Conservation (phyloP, 306 rosid genomes). For the Cicer bijugum region DNA sequence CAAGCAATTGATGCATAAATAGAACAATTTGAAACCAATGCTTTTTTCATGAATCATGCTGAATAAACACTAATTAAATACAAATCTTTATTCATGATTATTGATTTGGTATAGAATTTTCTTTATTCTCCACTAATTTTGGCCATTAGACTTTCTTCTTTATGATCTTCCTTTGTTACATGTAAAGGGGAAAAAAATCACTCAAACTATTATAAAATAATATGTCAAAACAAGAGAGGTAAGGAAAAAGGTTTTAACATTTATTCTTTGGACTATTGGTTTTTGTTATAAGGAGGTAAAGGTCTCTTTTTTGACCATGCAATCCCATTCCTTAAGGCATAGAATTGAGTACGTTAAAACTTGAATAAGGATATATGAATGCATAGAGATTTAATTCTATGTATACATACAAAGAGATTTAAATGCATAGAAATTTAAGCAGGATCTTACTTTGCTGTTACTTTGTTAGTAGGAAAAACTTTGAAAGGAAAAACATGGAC, state of each 20-base stretch:
- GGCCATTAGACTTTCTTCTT: not conserved
- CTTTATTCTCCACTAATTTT: not conserved
- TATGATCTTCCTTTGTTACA: not conserved
- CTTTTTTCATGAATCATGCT: not conserved
- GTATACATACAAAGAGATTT: too few relatives aligned
- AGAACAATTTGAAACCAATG: not conserved
- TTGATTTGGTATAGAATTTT: not conserved
- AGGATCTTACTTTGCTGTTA: constrained; percentile 1
- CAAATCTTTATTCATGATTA: not conserved
- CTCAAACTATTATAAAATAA: not conserved
- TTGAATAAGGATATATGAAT: too few relatives aligned
- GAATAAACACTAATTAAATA: not conserved
- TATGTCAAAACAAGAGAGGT: too few relatives aligned
- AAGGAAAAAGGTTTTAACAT: too few relatives aligned
- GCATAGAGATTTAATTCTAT: too few relatives aligned
- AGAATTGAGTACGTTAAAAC: too few relatives aligned
- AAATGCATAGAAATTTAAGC: too few relatives aligned
- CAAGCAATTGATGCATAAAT: not conserved
- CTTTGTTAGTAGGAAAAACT: not conserved
- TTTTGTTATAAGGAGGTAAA: too few relatives aligned
- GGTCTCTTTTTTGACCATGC: too few relatives aligned
- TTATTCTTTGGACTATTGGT: too few relatives aligned
- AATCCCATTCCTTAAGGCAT: too few relatives aligned
- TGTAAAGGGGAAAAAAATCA: not conserved
- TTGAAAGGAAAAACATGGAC: constrained; percentile 51